Evolutionary conservation across 805 yeast genomes (phyloP).

Genomic region (Lipomyces yamadae): DNA sequence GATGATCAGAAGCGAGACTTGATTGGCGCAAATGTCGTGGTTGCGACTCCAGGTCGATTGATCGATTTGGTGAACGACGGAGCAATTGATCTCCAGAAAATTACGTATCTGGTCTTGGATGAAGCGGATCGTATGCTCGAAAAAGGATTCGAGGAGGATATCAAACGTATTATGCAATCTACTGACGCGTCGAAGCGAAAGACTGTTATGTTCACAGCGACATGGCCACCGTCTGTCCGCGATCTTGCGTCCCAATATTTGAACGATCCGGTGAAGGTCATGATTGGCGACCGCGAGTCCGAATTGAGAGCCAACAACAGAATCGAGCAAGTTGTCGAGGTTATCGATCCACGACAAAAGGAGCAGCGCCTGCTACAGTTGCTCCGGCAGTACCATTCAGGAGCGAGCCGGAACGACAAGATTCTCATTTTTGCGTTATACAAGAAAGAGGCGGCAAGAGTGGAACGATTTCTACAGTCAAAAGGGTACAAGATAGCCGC

Average conservation of each 20-base stretch:
- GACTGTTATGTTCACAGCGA: constrained; percentile 98
- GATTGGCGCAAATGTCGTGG: constrained; percentile 69
- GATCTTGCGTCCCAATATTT: constrained; percentile 85
- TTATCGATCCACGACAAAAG: constrained; percentile 78
- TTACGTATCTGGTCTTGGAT: constrained; percentile 84
- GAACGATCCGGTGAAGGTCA: constrained; percentile 80
- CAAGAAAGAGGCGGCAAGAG: constrained; percentile 93
- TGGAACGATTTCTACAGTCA: constrained; percentile 73
- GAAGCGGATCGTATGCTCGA: constrained; percentile 99
- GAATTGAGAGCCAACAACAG: constrained; percentile 94
- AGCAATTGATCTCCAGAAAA: constrained; percentile 66
- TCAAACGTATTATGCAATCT: constrained; percentile 74
- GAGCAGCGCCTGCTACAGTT: constrained; percentile 75
- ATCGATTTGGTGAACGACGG: constrained; percentile 91
- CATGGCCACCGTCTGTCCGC: constrained; percentile 99
- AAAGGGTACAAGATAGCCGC: constrained; percentile 87
- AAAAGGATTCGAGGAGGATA: constrained; percentile 97
- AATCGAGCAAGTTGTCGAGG: constrained; percentile 92
- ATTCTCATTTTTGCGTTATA: constrained; percentile 90
- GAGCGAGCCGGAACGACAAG: constrained; percentile 71
- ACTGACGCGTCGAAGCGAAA: constrained; percentile 66
- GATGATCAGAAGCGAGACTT: constrained; percentile 82
- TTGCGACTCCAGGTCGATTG: constrained; percentile 98
- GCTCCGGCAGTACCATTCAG: constrained; percentile 73
- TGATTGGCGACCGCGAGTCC: constrained; percentile 86